A percentile compares a stretch with the other conserved stretches of the same genome.
phyloP scores from a whole-genome alignment of 805 yeast species.

The Metschnikowia kunwiensis region DNA sequence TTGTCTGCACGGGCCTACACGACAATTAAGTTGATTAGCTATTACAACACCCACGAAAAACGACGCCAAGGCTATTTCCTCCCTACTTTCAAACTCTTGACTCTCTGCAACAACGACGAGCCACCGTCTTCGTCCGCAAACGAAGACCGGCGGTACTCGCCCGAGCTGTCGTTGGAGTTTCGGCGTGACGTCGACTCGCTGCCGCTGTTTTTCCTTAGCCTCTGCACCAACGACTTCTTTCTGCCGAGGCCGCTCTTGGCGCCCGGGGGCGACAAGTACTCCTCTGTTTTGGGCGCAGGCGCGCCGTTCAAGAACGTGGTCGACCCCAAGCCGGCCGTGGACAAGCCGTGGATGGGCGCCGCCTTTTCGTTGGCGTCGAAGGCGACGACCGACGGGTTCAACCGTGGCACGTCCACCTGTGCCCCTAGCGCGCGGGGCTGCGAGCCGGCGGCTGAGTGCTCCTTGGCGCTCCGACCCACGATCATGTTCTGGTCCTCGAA shows the following conservation, averaged over 20 bases:
- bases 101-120: slow-evolving; percentile 69
- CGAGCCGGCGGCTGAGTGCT: slow-evolving; percentile 1
- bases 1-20: no score
- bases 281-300: slow-evolving; percentile 65
- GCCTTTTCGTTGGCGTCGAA: slow-evolving; percentile 72
- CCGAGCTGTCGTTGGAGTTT: slow-evolving; percentile 27
- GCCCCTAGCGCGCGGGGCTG: slow-evolving; percentile 19
- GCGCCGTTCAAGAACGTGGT: slow-evolving; percentile 95
- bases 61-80: no score
- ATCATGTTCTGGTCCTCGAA: slow-evolving; percentile 47
- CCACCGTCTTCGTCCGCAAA: slow-evolving; percentile 18
- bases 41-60: no score
- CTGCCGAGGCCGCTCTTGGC: slow-evolving; percentile 55
- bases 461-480: slow-evolving; percentile 27
- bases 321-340: slow-evolving; percentile 86
- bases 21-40: no score
- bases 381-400: slow-evolving; percentile 51
- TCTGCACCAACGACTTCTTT: slow-evolving; percentile 78
- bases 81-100: slow-evolving; percentile 85
- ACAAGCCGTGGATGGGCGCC: slow-evolving; percentile 76
- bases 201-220: slow-evolving; percentile 46
- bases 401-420: slow-evolving; percentile 41
- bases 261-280: slow-evolving; percentile 18
- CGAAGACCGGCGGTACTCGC: slow-evolving; percentile 15
- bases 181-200: slow-evolving; percentile 32